Conservation (phyloP, 1,139 yeast species). For the Suhomyces ambrosiae region DNA sequence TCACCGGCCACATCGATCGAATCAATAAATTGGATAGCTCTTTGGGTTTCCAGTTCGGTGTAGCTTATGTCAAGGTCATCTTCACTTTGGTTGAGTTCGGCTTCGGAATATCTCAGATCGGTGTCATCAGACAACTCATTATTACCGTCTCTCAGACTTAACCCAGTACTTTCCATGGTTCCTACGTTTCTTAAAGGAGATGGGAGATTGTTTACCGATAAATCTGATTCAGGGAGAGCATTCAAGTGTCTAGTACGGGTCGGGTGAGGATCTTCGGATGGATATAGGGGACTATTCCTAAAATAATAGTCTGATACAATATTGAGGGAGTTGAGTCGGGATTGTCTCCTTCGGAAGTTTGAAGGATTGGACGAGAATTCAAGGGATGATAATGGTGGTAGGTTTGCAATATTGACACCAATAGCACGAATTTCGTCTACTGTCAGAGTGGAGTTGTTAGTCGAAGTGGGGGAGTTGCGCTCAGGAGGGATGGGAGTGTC, state of each 20-base stretch:
- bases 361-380: conserved; percentile 6
- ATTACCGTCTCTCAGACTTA: conserved; percentile 2
- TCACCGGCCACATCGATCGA: conserved; percentile 12
- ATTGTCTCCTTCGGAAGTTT: conserved; percentile 13
- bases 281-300: conserved; percentile 8
- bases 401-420: too few relatives aligned
- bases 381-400: conserved; percentile 5
- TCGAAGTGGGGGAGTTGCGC: too few relatives aligned
- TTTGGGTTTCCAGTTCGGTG: conserved; percentile 12
- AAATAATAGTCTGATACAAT: conserved; percentile 19
- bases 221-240: conserved; percentile 6
- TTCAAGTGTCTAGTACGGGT: conserved; percentile 1
- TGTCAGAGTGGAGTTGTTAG: too few relatives aligned
- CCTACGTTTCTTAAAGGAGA: conserved; percentile 5
- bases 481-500: neutral
- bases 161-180: neutral
- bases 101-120: conserved; percentile 6
- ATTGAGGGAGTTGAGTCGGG: conserved; percentile 18
- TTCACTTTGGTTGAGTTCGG: conserved; percentile 5
- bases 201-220: conserved; percentile 8
- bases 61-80: conserved; percentile 4
- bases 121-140: conserved; percentile 6
- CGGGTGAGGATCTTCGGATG: conserved; percentile 1
- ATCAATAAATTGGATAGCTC: conserved; percentile 13
- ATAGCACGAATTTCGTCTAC: too few relatives aligned